A percentile compares a stretch with the other conserved stretches of the same genome.
These are phyloP conservation scores for Rubia occidens DNA, from an alignment of 305 asterid genomes.

Conservation along the genomic window DNA sequence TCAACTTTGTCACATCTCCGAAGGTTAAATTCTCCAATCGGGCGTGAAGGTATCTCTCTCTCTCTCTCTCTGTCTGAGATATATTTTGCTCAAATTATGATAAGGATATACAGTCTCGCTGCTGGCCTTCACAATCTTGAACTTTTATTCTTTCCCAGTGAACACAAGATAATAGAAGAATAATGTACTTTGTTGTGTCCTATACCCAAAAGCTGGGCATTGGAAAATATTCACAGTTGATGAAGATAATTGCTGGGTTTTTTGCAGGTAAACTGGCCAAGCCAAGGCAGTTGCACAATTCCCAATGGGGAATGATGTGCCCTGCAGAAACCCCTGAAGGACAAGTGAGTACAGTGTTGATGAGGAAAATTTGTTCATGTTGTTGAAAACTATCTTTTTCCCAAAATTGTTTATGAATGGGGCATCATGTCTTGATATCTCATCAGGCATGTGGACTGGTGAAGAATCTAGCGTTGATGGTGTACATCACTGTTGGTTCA, in stretches of 20 bases:
- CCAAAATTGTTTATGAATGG: too few species aligned
- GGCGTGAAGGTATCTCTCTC: slow-evolving; percentile 74
- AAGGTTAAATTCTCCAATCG: slow-evolving; percentile 92
- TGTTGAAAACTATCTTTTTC: not conserved
- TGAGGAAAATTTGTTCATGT: slow-evolving; percentile 8
- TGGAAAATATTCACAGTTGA: not conserved
- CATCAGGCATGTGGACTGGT: slow-evolving; percentile 92
- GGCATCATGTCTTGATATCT: slow-evolving; percentile 13
- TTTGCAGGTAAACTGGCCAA: slow-evolving; percentile 84
- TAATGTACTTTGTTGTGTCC: not conserved
- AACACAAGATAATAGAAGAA: not conserved
- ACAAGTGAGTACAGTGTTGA: slow-evolving; percentile 47
- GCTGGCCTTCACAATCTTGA: not conserved
- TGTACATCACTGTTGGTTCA: slow-evolving; percentile 90
- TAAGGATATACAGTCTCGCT: not conserved
- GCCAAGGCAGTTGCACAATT: slow-evolving; percentile 98
- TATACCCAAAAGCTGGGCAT: not conserved
- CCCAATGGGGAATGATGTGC: slow-evolving; percentile 99
- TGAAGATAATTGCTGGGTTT: not conserved
- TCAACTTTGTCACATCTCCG: slow-evolving; percentile 94
- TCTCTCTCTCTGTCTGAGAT: not conserved
- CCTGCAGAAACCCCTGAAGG: slow-evolving; percentile 99
- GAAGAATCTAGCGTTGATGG: slow-evolving; percentile 98
- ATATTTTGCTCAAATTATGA: not conserved
- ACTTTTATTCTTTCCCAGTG: not conserved